These are phyloP conservation scores for Priceomyces fermenticarens DNA, from an alignment of 805 yeast species.

Conservation along the genomic window DNA sequence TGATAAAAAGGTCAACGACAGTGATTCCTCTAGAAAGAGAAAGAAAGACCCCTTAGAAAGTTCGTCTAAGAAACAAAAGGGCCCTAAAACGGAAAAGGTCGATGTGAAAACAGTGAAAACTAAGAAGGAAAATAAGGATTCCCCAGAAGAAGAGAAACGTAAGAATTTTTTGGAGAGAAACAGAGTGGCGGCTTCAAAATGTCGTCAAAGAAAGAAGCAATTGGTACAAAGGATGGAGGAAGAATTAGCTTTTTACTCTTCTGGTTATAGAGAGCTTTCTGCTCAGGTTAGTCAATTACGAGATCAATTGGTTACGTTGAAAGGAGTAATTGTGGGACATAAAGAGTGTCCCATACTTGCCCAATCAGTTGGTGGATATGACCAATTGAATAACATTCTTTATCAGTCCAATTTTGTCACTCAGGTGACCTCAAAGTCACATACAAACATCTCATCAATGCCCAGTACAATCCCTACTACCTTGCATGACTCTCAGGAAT, in stretches of 20 bases:
- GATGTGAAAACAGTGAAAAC: slow-evolving; percentile 6
- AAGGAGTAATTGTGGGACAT: slow-evolving; percentile 47
- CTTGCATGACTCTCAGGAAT: slow-evolving; percentile 15
- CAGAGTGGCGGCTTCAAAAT: slow-evolving; percentile 91
- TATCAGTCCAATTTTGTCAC: slow-evolving; percentile 29
- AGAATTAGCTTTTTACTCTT: slow-evolving; percentile 66
- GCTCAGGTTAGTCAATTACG: slow-evolving; percentile 55
- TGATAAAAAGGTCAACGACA: neutral
- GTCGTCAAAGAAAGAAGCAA: slow-evolving; percentile 92
- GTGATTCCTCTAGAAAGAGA: slow-evolving; percentile 1
- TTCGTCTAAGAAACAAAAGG: slow-evolving; percentile 3
- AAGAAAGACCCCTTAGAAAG: slow-evolving; percentile 4
- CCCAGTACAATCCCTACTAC: slow-evolving; percentile 42
- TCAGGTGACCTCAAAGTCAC: slow-evolving; percentile 21
- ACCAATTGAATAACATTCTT: slow-evolving; percentile 42
- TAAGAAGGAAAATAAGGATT: slow-evolving; percentile 8
- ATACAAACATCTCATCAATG: slow-evolving; percentile 23
- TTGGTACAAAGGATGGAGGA: slow-evolving; percentile 79
- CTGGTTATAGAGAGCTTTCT: slow-evolving; percentile 66
- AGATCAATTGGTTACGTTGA: slow-evolving; percentile 53
- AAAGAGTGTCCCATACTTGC: slow-evolving; percentile 44
- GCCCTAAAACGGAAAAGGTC: slow-evolving; percentile 1
- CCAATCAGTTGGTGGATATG: slow-evolving; percentile 46
- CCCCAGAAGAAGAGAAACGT: slow-evolving; percentile 45
- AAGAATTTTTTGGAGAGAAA: slow-evolving; percentile 82